These are phyloP conservation scores for Zopfochytrium polystomum DNA, from an alignment of 371 early-diverging fungal genomes.

Conservation along the genomic window DNA sequence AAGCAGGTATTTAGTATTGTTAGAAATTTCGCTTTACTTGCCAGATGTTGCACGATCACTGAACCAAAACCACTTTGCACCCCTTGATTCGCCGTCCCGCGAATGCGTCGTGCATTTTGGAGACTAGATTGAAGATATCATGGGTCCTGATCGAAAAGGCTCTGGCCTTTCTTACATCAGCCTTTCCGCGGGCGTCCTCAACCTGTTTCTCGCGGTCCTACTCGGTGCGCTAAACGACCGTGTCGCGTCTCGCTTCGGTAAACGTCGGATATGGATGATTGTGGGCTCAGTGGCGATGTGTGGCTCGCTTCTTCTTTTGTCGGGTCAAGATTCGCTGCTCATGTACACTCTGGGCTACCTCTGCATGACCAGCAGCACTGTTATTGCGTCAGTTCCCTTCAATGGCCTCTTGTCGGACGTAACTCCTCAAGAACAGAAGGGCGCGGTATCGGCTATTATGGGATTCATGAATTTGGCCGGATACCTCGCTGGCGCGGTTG, in stretches of 20 bases:
- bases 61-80: too few species aligned
- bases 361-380: conserved; percentile 23
- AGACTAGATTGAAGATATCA: conserved; percentile 32
- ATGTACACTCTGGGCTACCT: conserved; percentile 34
- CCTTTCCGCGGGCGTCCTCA: conserved; percentile 31
- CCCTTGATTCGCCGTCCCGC: too few species aligned
- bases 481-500: conserved; percentile 36
- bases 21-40: too few species aligned
- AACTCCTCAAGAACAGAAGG: conserved; percentile 37
- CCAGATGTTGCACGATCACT: too few species aligned
- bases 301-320: conserved; percentile 25
- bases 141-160: conserved; percentile 37
- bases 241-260: conserved; percentile 26
- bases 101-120: too few species aligned
- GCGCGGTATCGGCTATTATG: conserved; percentile 36
- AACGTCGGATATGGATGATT: conserved; percentile 35
- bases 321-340: conserved; percentile 16
- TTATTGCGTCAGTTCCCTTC: conserved; percentile 38
- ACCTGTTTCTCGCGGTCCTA: conserved; percentile 29
- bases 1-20: too few species aligned
- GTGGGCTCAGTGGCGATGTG: conserved; percentile 29
- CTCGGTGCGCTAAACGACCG: conserved; percentile 44
- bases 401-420: conserved; percentile 42
- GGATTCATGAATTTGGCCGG: conserved; percentile 38
- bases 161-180: conserved; percentile 30